Evolutionary conservation across 805 yeast species (phyloP).

Genomic region (Wickerhamiella brachini): DNA sequence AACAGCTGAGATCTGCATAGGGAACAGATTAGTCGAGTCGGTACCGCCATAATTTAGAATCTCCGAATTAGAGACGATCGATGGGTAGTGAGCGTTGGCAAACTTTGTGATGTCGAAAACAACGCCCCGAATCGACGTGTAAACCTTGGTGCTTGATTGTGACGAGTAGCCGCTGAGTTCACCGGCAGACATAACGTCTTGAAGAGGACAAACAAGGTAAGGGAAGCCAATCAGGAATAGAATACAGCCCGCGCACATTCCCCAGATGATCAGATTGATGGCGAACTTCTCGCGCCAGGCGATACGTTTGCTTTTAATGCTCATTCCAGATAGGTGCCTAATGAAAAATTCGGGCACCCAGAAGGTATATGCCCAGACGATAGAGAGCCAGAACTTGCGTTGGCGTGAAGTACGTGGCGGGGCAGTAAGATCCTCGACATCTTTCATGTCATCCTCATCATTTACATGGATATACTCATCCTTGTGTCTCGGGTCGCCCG

Average conservation of each 20-base stretch:
- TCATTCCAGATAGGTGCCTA: constrained; percentile 21
- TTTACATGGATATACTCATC: constrained; percentile 20
- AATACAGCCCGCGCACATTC: constrained; percentile 23
- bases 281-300: constrained; percentile 33
- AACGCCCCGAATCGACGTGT: constrained; percentile 27
- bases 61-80: constrained; percentile 23
- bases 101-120: constrained; percentile 28
- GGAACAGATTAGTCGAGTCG: constrained; percentile 26
- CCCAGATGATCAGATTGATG: constrained; percentile 30
- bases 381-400: constrained; percentile 26
- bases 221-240: constrained; percentile 28
- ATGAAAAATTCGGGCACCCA: constrained; percentile 29
- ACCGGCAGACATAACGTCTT: constrained; percentile 23
- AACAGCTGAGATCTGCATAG: constrained; percentile 28
- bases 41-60: constrained; percentile 28
- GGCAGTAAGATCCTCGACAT: constrained; percentile 20
- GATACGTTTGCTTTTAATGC: constrained; percentile 25
- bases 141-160: constrained; percentile 22
- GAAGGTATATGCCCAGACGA: constrained; percentile 28
- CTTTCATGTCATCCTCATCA: constrained; percentile 22
- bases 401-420: constrained; percentile 18
- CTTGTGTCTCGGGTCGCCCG: constrained; percentile 10
- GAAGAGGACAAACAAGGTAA: constrained; percentile 28
- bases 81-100: constrained; percentile 28
- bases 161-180: constrained; percentile 23